These are phyloP conservation scores for Alternaria burnsii DNA, from an alignment of 2,329 filamentous ascomycete species.

Conservation along the genomic window DNA sequence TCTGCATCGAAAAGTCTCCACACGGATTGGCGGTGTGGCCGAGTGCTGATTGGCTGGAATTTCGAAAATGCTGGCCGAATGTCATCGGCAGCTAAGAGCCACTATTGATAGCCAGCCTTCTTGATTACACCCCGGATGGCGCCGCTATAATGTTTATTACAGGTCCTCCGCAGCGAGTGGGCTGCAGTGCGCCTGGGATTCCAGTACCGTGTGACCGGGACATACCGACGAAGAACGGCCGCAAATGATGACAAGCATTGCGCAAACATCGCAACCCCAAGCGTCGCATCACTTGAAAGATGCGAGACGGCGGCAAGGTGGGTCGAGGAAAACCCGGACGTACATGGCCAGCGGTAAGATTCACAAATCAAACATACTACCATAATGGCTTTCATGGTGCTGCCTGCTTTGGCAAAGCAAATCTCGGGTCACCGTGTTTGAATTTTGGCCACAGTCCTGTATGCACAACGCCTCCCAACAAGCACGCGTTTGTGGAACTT, in stretches of 20 bases:
- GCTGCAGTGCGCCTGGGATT: background rate
- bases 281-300: background rate
- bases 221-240: background rate
- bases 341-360: background rate
- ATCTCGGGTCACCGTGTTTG: conserved; percentile 5
- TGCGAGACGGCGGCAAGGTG: conserved; percentile 7
- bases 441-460: conserved; percentile 6
- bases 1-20: conserved; percentile 36
- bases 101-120: conserved; percentile 28
- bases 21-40: conserved; percentile 48
- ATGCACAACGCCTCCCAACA: conserved; percentile 13
- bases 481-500: conserved; percentile 32
- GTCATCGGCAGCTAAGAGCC: conserved; percentile 25
- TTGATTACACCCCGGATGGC: conserved; percentile 21
- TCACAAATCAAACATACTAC: conserved; percentile 14
- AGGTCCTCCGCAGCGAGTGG: background rate
- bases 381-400: background rate
- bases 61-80: conserved; percentile 34
- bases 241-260: conserved; percentile 4
- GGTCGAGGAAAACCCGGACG: conserved; percentile 6
- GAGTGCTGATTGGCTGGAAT: conserved; percentile 39
- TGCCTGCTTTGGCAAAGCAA: background rate
- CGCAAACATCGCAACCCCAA: conserved; percentile 6
- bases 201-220: background rate
- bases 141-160: conserved; percentile 5